phyloP scores from a whole-genome alignment of 768 basidiomycete genomes.

The Phaeolepiota aurea region DNA sequence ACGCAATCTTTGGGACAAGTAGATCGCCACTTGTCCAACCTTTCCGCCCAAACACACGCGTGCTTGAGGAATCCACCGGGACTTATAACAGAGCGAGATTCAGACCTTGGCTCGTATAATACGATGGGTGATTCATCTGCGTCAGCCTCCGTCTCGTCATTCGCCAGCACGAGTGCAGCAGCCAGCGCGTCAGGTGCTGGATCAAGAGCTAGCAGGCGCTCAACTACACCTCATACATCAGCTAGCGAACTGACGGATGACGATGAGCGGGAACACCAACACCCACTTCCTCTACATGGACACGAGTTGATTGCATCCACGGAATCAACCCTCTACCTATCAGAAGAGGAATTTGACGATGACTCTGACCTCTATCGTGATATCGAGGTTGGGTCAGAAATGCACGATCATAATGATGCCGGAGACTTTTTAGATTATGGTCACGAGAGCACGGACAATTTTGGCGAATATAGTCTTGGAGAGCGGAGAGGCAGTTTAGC shows the following conservation, averaged over 20 bases:
- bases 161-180: constrained; percentile 25
- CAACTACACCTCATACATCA: constrained; percentile 24
- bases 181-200: constrained; percentile 6
- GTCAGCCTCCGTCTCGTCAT: constrained; percentile 36
- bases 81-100: constrained; percentile 10
- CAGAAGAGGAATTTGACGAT: constrained; percentile 40
- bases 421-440: constrained; percentile 13
- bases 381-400: constrained; percentile 31
- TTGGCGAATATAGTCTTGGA: background rate
- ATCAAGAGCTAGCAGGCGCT: constrained; percentile 16
- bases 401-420: constrained; percentile 23
- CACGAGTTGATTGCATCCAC: constrained; percentile 6
- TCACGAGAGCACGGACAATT: background rate
- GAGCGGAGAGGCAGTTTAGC: constrained; percentile 49
- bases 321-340: constrained; percentile 26
- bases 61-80: constrained; percentile 5
- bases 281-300: constrained; percentile 18
- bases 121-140: constrained; percentile 40
- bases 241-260: constrained; percentile 25
- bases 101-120: constrained; percentile 38
- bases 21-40: constrained; percentile 7
- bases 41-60: constrained; percentile 8
- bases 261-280: constrained; percentile 23
- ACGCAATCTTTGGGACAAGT: constrained; percentile 16
- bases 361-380: constrained; percentile 26